These are phyloP conservation scores for Colletotrichum liriopes DNA, from an alignment of 2,329 filamentous ascomycete species.

Conservation along the genomic window DNA sequence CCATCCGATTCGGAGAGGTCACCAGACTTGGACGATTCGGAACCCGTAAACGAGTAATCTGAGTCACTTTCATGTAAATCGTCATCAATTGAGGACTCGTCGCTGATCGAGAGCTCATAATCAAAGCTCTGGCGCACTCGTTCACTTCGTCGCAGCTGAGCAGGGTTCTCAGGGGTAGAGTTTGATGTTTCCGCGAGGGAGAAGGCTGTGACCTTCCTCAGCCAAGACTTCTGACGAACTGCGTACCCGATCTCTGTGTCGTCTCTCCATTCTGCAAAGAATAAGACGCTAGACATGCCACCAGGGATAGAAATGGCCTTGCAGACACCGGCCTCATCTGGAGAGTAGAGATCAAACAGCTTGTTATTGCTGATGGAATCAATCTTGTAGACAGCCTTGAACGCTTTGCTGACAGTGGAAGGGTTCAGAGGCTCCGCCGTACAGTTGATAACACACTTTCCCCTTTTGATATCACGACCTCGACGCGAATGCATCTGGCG, in stretches of 20 bases:
- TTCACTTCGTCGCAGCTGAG: background rate
- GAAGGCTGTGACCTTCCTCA: background rate
- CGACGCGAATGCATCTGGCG: too few species aligned
- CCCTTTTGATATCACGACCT: too few species aligned
- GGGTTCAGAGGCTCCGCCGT: background rate
- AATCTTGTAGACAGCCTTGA: conserved; percentile 16
- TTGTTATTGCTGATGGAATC: background rate
- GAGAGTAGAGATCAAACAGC: conserved; percentile 5
- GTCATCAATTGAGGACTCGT: background rate
- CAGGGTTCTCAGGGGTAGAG: background rate
- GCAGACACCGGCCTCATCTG: background rate
- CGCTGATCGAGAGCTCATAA: background rate
- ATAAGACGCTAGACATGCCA: background rate
- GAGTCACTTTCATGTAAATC: background rate
- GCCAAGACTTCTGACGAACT: background rate
- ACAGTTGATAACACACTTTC: background rate
- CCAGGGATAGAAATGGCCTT: background rate
- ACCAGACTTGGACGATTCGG: background rate
- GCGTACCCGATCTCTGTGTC: background rate
- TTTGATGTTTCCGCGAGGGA: too few species aligned
- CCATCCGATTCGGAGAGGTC: background rate
- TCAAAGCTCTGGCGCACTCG: background rate
- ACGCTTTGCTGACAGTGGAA: background rate
- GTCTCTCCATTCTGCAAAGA: conserved; percentile 14
- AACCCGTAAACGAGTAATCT: background rate